Evolutionary conservation across 352 stramenopile species (phyloP), one percentile per base, ranked within the genome.

Genomic region (Phytopythium kandeliae): DNA sequence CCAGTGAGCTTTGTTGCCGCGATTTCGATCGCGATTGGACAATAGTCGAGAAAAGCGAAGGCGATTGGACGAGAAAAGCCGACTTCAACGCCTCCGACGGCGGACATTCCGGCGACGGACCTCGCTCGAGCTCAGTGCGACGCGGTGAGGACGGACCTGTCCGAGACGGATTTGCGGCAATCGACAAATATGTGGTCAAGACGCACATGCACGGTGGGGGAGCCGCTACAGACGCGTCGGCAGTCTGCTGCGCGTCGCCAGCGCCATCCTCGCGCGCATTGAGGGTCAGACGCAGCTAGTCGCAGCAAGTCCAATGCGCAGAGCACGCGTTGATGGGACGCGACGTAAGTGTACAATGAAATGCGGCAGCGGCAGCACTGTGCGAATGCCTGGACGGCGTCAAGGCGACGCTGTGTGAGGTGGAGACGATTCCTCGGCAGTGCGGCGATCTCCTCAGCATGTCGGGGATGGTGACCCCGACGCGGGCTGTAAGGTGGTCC

Each of bases 91-190:
- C n/a, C n/a, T n/a, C n/a, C n/a, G n/a, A n/a, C n/a, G n/a, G n/a
- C n/a, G n/a, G n/a, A n/a, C n/a, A n/a, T n/a, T n/a, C n/a, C 28
- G 57, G n/a, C 1, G 64, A 73, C 26, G 69, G 67, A 52, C 44
- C 44, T 65, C 60, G 55, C 82, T 84, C 30, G 63, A 71, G 55
- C 56, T 74, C 50, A 86, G 72, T 60, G 75, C 82, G 52, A 49
- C 55, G 54, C n/a, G n/a, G n/a, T n/a, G n/a, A n/a, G n/a, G n/a
- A n/a, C n/a, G n/a, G n/a, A n/a, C n/a, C n/a, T n/a, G n/a, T n/a
- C n/a, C n/a, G n/a, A n/a, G n/a, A n/a, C n/a, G n/a, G n/a, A 33
- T 86, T 84, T 33, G 42, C 28, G 3, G 48, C 22, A 0, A 34
- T 12, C 44, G 47, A 44, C 42, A 72, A 78, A 53, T 48, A 46